Conservation (phyloP, 495 filamentous ascomycete genomes). For the Parathielavia appendiculata region DNA sequence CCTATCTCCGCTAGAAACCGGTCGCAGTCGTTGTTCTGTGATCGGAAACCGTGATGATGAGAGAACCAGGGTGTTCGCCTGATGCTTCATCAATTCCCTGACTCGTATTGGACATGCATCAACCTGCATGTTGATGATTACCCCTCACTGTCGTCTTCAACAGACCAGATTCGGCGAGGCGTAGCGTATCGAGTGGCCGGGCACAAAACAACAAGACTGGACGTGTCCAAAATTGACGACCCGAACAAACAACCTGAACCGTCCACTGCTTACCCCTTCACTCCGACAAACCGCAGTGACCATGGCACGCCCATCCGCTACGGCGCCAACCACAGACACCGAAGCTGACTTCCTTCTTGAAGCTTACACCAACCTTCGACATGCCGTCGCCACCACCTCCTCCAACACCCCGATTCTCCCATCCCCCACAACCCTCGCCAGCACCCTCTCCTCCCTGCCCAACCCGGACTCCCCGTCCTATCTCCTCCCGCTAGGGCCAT, state of each 20-base stretch:
- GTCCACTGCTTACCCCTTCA: neutral
- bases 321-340: slow-evolving; percentile 3
- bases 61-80: too few relatives aligned
- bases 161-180: too few relatives aligned
- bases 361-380: slow-evolving; percentile 20
- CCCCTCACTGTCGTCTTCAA: too few relatives aligned
- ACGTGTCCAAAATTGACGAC: too few relatives aligned
- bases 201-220: too few relatives aligned
- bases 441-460: slow-evolving; percentile 30
- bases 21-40: too few relatives aligned
- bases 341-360: slow-evolving; percentile 17
- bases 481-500: slow-evolving; percentile 24
- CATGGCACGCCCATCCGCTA: neutral
- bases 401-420: slow-evolving; percentile 1
- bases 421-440: slow-evolving; percentile 13
- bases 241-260: neutral
- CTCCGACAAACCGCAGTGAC: neutral
- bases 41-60: too few relatives aligned
- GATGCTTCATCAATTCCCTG: too few relatives aligned
- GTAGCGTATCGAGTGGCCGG: too few relatives aligned
- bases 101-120: too few relatives aligned
- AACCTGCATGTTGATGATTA: too few relatives aligned
- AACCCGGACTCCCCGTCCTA: slow-evolving; percentile 12
- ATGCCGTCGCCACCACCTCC: slow-evolving; percentile 1
- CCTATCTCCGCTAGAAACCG: too few relatives aligned